A percentile compares a stretch with the other conserved stretches of the same genome.
phyloP scores from a whole-genome alignment of 31 red algal genomes.

The Porphyra umbilicalis region DNA sequence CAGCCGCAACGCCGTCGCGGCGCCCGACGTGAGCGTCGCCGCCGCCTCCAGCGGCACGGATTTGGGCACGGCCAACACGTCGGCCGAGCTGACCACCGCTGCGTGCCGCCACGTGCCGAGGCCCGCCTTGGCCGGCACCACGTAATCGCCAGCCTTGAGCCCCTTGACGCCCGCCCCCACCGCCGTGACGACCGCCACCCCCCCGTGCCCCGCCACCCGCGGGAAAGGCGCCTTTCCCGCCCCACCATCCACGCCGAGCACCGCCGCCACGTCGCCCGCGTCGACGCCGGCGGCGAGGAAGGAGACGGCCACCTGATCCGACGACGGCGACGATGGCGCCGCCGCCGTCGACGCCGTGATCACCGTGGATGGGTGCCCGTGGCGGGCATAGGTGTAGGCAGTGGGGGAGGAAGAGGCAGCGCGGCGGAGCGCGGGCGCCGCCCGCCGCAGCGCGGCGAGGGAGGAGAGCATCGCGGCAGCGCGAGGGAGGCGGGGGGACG shows the following conservation, averaged over 20 bases:
- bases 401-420: background rate
- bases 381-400: background rate
- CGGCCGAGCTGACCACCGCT: conserved; percentile 22
- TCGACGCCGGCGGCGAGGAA: conserved; percentile 50
- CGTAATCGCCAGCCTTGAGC: conserved; percentile 47
- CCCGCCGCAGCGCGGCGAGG: background rate
- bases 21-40: conserved; percentile 41
- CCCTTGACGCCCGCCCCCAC: conserved; percentile 22
- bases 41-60: conserved; percentile 46
- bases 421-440: background rate
- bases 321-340: background rate
- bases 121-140: conserved; percentile 49
- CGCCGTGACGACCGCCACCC: conserved; percentile 40
- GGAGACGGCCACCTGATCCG: conserved; percentile 25
- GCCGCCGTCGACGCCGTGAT: background rate
- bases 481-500: no score
- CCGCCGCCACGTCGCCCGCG: conserved; percentile 46
- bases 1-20: conserved; percentile 47
- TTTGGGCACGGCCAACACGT: conserved; percentile 48
- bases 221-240: conserved; percentile 15
- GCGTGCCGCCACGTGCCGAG: conserved; percentile 68
- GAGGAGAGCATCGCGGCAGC: background rate
- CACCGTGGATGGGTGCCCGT: background rate
- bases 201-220: conserved; percentile 47
- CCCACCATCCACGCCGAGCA: conserved; percentile 11